Base-by-base conservation (phyloP, 2,329 filamentous ascomycete species). In the Pleomassaria siparia region DNA sequence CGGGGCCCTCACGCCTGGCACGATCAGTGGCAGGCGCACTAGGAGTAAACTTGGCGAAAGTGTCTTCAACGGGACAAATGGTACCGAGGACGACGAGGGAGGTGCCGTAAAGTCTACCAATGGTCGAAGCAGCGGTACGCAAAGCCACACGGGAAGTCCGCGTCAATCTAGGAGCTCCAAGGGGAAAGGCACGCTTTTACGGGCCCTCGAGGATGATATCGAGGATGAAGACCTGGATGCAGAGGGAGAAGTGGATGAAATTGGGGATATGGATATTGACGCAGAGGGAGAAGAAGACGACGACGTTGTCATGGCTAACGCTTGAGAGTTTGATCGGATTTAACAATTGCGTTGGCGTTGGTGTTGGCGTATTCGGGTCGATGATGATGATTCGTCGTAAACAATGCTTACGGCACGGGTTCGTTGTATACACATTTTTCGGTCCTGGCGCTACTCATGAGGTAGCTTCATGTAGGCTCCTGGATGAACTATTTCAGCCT, bases 21-120 rank as follows among this genome's bases (percentile, higher is more conserved):
- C 59, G 4, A 52, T 63, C 2, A 67, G 58, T 2, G 48, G 68
- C 0, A 56, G 70, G 13, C 65, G 74, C 11, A 74, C 73, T 13
- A 61, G 75, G 42, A 77, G 75, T 51, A 72, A 72, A 50, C 65
- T 77, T 1, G 73, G 64, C 15, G 66, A 73, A 40, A 72, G 69
- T 26, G 64, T 73, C 11, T 61, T 67, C 0, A 72, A 70, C 24
- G 67, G 66, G 10, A 28, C 56, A 2, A 53, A 54, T 22, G 48
- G 32, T 8, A 64, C 66, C 15, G 64, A 66, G 6, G 55, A 59
- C 25, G 64, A 59, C 25, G 64, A 68, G 15, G 60, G 65, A 9
- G 66, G 62, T 7, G 64, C 62, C 7, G 66, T 64, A 18, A 67
- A 64, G 39, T 47, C 59, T 2, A 47, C 59, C 2, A 54, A 67